phyloP scores from a whole-genome alignment of 2,329 filamentous ascomycete species.

The Hyphodiscus sp. region DNA sequence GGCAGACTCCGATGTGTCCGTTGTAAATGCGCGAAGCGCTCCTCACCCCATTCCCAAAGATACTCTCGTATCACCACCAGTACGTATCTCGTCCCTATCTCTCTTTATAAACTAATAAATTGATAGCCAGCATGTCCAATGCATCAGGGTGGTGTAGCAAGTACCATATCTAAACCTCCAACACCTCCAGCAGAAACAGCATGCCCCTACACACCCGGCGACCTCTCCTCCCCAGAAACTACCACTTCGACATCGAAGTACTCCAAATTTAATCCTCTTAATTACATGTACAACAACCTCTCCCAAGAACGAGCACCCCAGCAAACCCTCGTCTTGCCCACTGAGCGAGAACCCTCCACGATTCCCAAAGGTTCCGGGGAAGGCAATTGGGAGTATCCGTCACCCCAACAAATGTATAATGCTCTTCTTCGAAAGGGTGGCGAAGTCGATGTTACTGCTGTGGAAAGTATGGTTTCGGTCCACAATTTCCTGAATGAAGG shows the following conservation, averaged over 20 bases:
- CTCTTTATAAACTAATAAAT: conserved; percentile 8
- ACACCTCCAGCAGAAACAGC: conserved; percentile 26
- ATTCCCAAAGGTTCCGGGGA: conserved; percentile 80
- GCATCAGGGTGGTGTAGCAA: conserved; percentile 43
- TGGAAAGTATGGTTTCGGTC: conserved; percentile 94
- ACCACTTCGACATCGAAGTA: conserved; percentile 41
- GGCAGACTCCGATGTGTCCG: conserved; percentile 23
- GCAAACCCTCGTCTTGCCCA: conserved; percentile 69
- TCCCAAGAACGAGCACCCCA: conserved; percentile 71
- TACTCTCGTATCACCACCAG: conserved; percentile 21
- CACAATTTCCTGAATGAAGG: conserved; percentile 99
- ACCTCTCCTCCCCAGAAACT: conserved; percentile 10
- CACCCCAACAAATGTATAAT: conserved; percentile 99
- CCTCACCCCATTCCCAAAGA: conserved; percentile 20
- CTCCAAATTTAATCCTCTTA: conserved; percentile 70
- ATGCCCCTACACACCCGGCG: conserved; percentile 29
- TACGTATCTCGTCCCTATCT: conserved; percentile 9
- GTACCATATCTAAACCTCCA: conserved; percentile 25
- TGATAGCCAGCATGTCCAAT: conserved; percentile 61
- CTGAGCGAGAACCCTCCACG: conserved; percentile 75
- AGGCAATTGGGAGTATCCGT: conserved; percentile 94
- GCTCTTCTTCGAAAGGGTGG: conserved; percentile 94
- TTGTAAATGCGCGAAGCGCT: conserved; percentile 17
- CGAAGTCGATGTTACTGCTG: conserved; percentile 84
- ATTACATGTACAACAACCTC: conserved; percentile 90